Conservation (phyloP, 2,329 filamentous ascomycete species). For the Ramularia endophylla region DNA sequence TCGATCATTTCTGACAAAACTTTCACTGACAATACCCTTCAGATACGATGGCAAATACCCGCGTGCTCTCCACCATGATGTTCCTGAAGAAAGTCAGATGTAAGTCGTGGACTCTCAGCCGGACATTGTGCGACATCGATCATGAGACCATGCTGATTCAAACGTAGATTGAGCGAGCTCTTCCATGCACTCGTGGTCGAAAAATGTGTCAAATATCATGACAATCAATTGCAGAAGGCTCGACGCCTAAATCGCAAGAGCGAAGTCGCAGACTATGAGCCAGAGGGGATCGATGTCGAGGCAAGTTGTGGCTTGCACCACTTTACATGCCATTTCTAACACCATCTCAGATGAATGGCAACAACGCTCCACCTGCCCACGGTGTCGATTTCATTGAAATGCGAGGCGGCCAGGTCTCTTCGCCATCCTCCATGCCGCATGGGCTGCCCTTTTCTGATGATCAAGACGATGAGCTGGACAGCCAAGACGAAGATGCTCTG, state of each 20-base stretch:
- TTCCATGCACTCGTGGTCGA: slow-evolving; percentile 15
- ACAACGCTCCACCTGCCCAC: no score
- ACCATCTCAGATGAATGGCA: no score
- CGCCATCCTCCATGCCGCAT: background rate
- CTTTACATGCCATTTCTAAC: no score
- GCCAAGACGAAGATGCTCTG: background rate
- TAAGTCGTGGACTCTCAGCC: slow-evolving; percentile 5
- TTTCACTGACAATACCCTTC: no score
- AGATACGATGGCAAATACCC: slow-evolving; percentile 11
- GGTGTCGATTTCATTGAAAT: no score
- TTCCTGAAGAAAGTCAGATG: slow-evolving; percentile 10
- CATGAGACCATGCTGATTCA: slow-evolving; percentile 7
- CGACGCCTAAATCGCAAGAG: slow-evolving; percentile 6
- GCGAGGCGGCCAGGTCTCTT: no score
- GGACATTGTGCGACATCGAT: no score
- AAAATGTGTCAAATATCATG: slow-evolving; percentile 14
- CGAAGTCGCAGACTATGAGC: background rate
- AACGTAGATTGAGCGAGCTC: slow-evolving; percentile 10
- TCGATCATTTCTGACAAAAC: no score
- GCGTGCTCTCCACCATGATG: slow-evolving; percentile 6
- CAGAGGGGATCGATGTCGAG: no score
- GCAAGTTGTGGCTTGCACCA: no score
- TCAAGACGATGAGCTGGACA: background rate
- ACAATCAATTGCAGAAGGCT: slow-evolving; percentile 14
- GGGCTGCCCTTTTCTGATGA: background rate